These are phyloP conservation scores for Dendrobium nobile DNA, from an alignment of 106 monocot species.

Conservation along the genomic window DNA sequence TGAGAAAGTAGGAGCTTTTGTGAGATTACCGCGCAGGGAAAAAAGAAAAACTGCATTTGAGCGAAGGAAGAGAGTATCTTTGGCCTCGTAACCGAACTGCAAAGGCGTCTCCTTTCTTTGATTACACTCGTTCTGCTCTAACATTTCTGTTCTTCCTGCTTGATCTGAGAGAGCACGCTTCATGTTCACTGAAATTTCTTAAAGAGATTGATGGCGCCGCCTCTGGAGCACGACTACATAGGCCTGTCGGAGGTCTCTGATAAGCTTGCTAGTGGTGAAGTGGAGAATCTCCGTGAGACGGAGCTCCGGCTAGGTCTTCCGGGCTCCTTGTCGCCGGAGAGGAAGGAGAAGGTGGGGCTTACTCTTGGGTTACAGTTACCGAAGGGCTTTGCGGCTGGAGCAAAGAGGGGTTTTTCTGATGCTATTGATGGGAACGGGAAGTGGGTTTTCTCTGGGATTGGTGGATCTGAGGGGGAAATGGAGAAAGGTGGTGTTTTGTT, in stretches of 20 bases:
- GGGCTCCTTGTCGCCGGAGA: constrained; percentile 56
- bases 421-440: constrained; percentile 15
- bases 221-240: constrained; percentile 58
- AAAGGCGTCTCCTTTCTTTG: constrained; percentile 8
- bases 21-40: constrained; percentile 7
- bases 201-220: constrained; percentile 20
- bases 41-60: not conserved
- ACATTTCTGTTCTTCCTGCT: constrained; percentile 1
- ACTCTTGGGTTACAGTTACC: constrained; percentile 8
- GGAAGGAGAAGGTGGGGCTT: constrained; percentile 9
- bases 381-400: constrained; percentile 28
- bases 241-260: constrained; percentile 12
- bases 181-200: not conserved
- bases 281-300: constrained; percentile 42
- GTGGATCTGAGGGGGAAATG: constrained; percentile 12
- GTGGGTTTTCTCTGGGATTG: constrained; percentile 11
- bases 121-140: not conserved
- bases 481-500: constrained; percentile 34
- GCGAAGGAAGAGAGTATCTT: constrained; percentile 1
- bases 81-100: constrained; percentile 6
- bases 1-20: constrained; percentile 6
- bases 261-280: not conserved
- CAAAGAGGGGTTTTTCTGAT: constrained; percentile 50
- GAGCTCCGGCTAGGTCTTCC: constrained; percentile 82
- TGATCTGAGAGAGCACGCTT: constrained; percentile 7